phyloP scores from a whole-genome alignment of 139 green algal genomes.

The Chlamydomonas eustigma region DNA sequence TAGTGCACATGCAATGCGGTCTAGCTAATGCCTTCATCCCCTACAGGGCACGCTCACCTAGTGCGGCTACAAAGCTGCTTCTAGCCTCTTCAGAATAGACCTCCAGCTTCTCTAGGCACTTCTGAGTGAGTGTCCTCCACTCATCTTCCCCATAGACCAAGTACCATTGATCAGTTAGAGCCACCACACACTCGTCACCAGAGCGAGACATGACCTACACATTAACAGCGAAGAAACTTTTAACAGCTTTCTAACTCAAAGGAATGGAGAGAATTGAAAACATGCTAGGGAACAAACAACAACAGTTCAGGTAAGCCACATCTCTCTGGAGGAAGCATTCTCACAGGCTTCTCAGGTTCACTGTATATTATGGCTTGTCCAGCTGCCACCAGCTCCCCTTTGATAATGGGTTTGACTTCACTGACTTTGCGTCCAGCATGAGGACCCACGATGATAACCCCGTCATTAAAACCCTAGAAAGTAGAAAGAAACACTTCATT shows the following conservation, averaged over 20 bases:
- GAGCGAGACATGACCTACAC: constrained; percentile 76
- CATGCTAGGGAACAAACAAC: no score
- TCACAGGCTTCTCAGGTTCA: constrained; percentile 48
- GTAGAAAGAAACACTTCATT: no score
- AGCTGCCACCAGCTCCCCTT: constrained; percentile 73
- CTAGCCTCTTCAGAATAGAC: constrained; percentile 58
- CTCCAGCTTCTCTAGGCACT: constrained; percentile 70
- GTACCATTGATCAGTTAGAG: constrained; percentile 97
- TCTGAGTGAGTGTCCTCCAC: constrained; percentile 32
- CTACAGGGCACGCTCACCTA: background rate
- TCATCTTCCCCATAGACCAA: constrained; percentile 22
- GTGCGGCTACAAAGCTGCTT: constrained; percentile 17
- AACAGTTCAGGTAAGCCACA: background rate
- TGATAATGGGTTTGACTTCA: constrained; percentile 88
- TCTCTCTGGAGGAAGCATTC: background rate
- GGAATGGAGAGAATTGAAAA: no score
- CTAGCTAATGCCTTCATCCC: no score
- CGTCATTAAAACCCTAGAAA: constrained; percentile 92
- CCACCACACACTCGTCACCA: constrained; percentile 96
- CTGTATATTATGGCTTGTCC: constrained; percentile 82
- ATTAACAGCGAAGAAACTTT: background rate
- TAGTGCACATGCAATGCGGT: no score
- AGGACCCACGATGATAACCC: constrained; percentile 83
- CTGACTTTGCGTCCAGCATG: constrained; percentile 74
- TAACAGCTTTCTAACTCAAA: no score